These are phyloP conservation scores for Kurtzmaniella quercitrusa DNA, from an alignment of 1,139 yeast genomes.

Conservation along the genomic window DNA sequence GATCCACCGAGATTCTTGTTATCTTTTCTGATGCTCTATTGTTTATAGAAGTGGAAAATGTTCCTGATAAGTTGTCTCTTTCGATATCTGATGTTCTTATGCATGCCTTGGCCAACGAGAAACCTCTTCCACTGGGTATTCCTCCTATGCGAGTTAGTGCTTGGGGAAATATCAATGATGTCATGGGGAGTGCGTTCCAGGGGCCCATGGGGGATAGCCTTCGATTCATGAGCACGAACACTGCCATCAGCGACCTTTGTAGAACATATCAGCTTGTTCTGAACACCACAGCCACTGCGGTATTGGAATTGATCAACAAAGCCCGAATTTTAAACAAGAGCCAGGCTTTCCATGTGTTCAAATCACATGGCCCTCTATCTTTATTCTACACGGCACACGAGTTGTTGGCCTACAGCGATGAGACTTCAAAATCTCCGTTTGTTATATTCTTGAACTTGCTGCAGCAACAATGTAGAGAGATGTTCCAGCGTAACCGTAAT, in stretches of 20 bases:
- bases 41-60: slow-evolving; percentile 41
- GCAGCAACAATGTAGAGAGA: slow-evolving; percentile 18
- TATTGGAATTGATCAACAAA: slow-evolving; percentile 67
- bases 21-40: slow-evolving; percentile 77
- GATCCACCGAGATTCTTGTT: slow-evolving; percentile 54
- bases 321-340: slow-evolving; percentile 75
- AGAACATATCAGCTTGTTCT: slow-evolving; percentile 23
- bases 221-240: slow-evolving; percentile 18
- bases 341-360: slow-evolving; percentile 84
- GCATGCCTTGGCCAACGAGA: slow-evolving; percentile 86
- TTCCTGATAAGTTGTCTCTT: slow-evolving; percentile 41
- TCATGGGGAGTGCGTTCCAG: slow-evolving; percentile 43
- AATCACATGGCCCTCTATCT: slow-evolving; percentile 31
- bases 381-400: slow-evolving; percentile 83
- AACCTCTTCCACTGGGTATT: slow-evolving; percentile 57
- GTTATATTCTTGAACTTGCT: slow-evolving; percentile 59
- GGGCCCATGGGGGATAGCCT: slow-evolving; percentile 22
- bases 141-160: slow-evolving; percentile 67
- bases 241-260: slow-evolving; percentile 16
- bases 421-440: slow-evolving; percentile 57
- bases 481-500: slow-evolving; percentile 21
- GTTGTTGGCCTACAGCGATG: slow-evolving; percentile 50
- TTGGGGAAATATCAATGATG: slow-evolving; percentile 64
- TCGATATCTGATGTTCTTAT: slow-evolving; percentile 75
- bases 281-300: slow-evolving; percentile 21